These are phyloP conservation scores for Cenchrus purpureus DNA, from an alignment of 176 grass and related monocot genomes.

Conservation along the genomic window DNA sequence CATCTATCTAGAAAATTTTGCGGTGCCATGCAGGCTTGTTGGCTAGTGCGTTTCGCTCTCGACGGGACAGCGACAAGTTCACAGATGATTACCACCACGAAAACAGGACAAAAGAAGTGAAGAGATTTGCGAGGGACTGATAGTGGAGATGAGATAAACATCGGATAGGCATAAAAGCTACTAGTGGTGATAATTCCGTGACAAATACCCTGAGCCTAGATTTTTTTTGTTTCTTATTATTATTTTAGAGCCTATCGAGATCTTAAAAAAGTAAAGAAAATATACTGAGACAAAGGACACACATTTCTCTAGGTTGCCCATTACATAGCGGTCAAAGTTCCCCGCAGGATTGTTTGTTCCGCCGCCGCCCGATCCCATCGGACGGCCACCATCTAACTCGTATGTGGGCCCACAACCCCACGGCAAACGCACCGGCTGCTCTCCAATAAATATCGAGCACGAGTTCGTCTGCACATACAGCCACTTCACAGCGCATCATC, in stretches of 20 bases:
- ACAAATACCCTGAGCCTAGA: neutral
- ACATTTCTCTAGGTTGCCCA: neutral
- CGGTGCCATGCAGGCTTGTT: too few species aligned
- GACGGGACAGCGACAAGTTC: neutral
- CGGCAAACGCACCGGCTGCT: neutral
- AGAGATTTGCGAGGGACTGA: neutral
- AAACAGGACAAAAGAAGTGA: too few species aligned
- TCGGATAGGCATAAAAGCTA: neutral
- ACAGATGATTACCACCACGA: constrained; percentile 35
- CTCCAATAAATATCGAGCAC: constrained; percentile 37
- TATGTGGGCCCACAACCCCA: neutral
- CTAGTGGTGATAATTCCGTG: neutral
- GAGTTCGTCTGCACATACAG: neutral
- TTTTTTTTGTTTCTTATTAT: neutral
- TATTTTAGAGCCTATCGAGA: neutral
- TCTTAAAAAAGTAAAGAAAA: neutral
- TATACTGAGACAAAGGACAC: neutral
- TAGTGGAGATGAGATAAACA: neutral
- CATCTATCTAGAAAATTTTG: too few species aligned
- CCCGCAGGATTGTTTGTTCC: neutral
- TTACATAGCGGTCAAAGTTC: neutral
- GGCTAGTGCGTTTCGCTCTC: neutral
- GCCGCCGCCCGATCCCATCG: neutral
- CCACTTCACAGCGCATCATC: constrained; percentile 13
- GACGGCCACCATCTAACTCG: neutral